A percentile compares a stretch with the other conserved stretches of the same genome.
phyloP scores from a whole-genome alignment of 768 basidiomycete genomes.

The Russula virescens region DNA sequence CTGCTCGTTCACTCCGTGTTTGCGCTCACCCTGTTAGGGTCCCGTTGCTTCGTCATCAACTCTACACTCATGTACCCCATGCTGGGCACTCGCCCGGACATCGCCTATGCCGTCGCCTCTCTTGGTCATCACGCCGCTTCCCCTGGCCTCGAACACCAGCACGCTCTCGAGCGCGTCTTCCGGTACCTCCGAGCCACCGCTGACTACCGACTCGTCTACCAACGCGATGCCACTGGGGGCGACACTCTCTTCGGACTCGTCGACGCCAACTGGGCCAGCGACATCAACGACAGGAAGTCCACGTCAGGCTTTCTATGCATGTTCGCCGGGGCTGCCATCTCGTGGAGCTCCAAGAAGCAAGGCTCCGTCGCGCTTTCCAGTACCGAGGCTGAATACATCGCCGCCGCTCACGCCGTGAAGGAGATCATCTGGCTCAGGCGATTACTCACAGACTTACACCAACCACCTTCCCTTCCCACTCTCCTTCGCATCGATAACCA shows the following conservation, averaged over 20 bases:
- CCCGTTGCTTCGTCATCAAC: too few relatives aligned
- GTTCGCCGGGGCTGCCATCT: not conserved
- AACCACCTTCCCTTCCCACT: not conserved
- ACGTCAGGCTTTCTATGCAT: not conserved
- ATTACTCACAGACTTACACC: not conserved
- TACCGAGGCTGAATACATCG: not conserved
- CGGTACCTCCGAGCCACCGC: constrained; percentile 33
- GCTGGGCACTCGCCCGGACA: constrained; percentile 33
- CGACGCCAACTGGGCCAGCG: not conserved
- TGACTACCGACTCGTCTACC: constrained; percentile 26
- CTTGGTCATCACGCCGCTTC: constrained; percentile 32
- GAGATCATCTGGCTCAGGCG: not conserved
- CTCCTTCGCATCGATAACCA: not conserved
- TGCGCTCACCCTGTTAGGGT: too few relatives aligned
- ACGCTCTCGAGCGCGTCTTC: constrained; percentile 32
- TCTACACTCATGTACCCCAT: not conserved
- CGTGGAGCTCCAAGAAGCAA: not conserved
- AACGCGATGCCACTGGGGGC: not conserved
- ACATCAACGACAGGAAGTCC: not conserved
- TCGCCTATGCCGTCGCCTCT: constrained; percentile 31
- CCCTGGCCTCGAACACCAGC: constrained; percentile 30
- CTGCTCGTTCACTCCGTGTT: too few relatives aligned
- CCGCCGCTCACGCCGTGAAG: not conserved
- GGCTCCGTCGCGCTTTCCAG: not conserved
- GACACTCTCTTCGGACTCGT: not conserved